Evolutionary conservation across 169 alveolate genomes (phyloP), one percentile per base, ranked within the genome.

Genomic region (Cryptosporidium xiaoi): DNA sequence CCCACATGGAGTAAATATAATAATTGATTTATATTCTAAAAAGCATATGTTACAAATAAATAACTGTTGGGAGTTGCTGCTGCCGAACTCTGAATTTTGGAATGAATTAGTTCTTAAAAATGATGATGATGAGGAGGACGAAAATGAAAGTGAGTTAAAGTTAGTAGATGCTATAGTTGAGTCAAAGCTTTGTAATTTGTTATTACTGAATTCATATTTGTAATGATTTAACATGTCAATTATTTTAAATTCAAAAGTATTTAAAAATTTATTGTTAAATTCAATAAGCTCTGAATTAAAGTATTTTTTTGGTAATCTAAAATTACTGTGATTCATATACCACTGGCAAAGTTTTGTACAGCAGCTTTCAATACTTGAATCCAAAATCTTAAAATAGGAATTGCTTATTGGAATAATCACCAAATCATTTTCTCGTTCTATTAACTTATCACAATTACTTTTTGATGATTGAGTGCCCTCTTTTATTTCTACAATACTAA

Each of bases 1-100:
- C 10, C 87, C 87, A 62, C 87, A 77, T 36, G 87, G 87, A 15
- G 87, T 46, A 77, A 77, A 77, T 36, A 77, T 77, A 77, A 46
- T 48, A 18, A 44, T 77, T 5, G 87, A 60, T 34, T 56, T 56
- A 44, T 20, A 77, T 34, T 77, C 87, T 44, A 77, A 40, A 27
- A 58, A 77, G 27, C 87, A 77, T 40, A 77, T 77, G 29, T 56
- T 60, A 62, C 87, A 77, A 44, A 62, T 27, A 62, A 31, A 62
- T 62, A 18, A 27, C 18, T 62, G 20, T 62, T 33, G 48, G 10
- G 48, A 8, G 48, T 40, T 40, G 10, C 48, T 40, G 1, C 48
- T 8, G 10, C 48, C 48, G 6, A 27, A 33, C 20, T 31, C 24
- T 18, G 31, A 18, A 27, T n/a, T 62, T 33, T 27, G 46, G 6